Percentiles rank a stretch among this genome's conserved stretches.
These are phyloP conservation scores for Phytophthora pisi DNA, from an alignment of 352 stramenopile genomes.

Conservation along the genomic window DNA sequence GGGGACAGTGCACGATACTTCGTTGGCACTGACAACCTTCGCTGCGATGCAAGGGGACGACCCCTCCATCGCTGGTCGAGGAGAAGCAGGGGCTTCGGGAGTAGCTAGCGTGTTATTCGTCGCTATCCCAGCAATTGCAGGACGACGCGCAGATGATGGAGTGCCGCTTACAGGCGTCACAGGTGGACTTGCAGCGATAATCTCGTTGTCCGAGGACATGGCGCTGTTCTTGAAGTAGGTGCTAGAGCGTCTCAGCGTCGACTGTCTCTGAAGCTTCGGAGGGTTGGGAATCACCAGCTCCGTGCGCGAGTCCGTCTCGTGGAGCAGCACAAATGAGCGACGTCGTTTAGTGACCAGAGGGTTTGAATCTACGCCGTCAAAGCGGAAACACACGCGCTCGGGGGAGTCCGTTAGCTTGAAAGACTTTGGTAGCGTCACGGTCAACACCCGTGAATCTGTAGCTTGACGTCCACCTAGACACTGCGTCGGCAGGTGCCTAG, in stretches of 20 bases:
- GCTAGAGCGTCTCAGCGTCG: slow-evolving; percentile 47
- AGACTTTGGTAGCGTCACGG: slow-evolving; percentile 52
- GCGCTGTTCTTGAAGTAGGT: slow-evolving; percentile 66
- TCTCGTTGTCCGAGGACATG: slow-evolving; percentile 36
- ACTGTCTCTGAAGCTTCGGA: slow-evolving; percentile 48
- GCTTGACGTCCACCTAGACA: slow-evolving; percentile 45
- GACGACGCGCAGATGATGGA: slow-evolving; percentile 1
- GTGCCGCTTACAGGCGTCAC: slow-evolving; percentile 5
- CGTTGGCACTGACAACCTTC: slow-evolving; percentile 50
- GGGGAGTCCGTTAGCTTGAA: slow-evolving; percentile 54
- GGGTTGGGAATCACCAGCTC: slow-evolving; percentile 51
- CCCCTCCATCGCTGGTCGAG: slow-evolving; percentile 2
- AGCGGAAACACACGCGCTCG: slow-evolving; percentile 66
- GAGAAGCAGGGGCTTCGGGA: slow-evolving; percentile 1
- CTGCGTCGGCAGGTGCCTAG: slow-evolving; percentile 57
- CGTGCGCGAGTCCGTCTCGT: slow-evolving; percentile 49
- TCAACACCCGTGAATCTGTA: slow-evolving; percentile 51
- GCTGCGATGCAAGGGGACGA: slow-evolving; percentile 53
- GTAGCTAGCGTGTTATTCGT: background rate
- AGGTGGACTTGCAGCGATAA: background rate
- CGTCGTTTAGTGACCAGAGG: slow-evolving; percentile 50
- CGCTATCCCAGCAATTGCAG: slow-evolving; percentile 5
- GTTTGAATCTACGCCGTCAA: slow-evolving; percentile 49
- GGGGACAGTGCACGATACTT: slow-evolving; percentile 59
- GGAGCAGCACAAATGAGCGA: slow-evolving; percentile 53